Conservation (phyloP, 352 stramenopile genomes). For the Pythium folliculosum region DNA sequence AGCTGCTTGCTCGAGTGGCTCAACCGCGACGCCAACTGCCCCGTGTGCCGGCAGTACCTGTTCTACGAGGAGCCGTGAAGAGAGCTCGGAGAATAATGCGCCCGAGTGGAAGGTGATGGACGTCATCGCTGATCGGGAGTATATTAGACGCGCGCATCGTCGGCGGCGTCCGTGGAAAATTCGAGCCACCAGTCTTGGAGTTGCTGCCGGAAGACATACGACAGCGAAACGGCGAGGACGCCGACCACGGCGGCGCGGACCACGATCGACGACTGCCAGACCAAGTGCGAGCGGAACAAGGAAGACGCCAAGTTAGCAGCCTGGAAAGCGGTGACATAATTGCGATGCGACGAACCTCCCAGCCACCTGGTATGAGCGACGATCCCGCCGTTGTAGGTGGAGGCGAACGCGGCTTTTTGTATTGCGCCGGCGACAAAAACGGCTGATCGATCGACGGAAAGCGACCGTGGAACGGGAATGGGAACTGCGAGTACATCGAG, state of each 20-base stretch:
- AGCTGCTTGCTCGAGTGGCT: slow-evolving; percentile 88
- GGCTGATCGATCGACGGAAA: slow-evolving; percentile 25
- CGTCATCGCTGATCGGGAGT: not conserved
- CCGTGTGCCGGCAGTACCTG: slow-evolving; percentile 83
- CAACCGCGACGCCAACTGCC: slow-evolving; percentile 82
- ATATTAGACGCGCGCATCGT: slow-evolving; percentile 1
- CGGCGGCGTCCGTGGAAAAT: not conserved
- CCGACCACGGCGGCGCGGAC: slow-evolving; percentile 19
- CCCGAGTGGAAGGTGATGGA: not conserved
- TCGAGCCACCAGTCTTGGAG: slow-evolving; percentile 20
- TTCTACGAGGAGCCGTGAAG: slow-evolving; percentile 83
- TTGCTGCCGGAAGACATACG: slow-evolving; percentile 25
- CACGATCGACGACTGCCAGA: slow-evolving; percentile 6
- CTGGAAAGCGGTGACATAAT: not conserved
- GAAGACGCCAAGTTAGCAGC: not conserved
- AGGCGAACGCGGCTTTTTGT: slow-evolving; percentile 12
- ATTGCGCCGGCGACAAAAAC: slow-evolving; percentile 24
- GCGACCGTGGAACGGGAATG: slow-evolving; percentile 27
- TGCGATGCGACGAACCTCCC: slow-evolving; percentile 3
- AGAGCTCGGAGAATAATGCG: not conserved
- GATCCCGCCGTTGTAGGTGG: not conserved
- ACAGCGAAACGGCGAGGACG: slow-evolving; percentile 19
- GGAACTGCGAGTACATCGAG: slow-evolving; percentile 31
- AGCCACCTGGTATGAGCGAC: not conserved
- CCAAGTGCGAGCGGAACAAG: not conserved